These are phyloP conservation scores for Aspergillus quadrilineatus DNA, from an alignment of 2,329 filamentous ascomycete genomes.

Conservation along the genomic window DNA sequence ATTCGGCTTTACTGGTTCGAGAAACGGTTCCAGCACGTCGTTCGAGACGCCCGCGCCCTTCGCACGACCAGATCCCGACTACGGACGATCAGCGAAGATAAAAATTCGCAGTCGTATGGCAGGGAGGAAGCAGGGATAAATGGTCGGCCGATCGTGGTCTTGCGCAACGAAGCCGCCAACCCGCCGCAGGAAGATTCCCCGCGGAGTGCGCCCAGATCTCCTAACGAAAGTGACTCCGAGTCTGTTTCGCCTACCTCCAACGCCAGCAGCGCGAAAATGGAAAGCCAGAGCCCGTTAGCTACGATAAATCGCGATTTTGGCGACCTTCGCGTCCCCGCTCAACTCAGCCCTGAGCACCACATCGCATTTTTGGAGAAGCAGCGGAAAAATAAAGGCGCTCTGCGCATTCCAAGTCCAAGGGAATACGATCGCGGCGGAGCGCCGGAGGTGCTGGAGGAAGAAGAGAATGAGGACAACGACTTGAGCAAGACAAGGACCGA, in stretches of 20 bases:
- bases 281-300: slow-evolving; percentile 11
- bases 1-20: slow-evolving; percentile 97
- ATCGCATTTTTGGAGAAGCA: slow-evolving; percentile 87
- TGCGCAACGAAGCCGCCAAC: slow-evolving; percentile 36
- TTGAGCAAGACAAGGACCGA: slow-evolving; percentile 24
- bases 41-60: slow-evolving; percentile 66
- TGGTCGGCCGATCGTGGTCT: slow-evolving; percentile 39
- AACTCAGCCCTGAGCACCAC: slow-evolving; percentile 68
- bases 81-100: slow-evolving; percentile 50
- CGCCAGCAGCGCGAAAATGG: slow-evolving; percentile 22
- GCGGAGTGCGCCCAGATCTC: slow-evolving; percentile 18
- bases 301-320: slow-evolving; percentile 37
- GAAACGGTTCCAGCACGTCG: slow-evolving; percentile 85
- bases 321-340: slow-evolving; percentile 53
- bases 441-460: slow-evolving; percentile 60
- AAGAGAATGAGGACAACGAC: slow-evolving; percentile 37
- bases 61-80: slow-evolving; percentile 65
- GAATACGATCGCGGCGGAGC: slow-evolving; percentile 82
- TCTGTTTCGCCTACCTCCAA: slow-evolving; percentile 24
- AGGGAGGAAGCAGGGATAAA: slow-evolving; percentile 41
- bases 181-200: slow-evolving; percentile 21
- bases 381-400: slow-evolving; percentile 68
- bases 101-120: slow-evolving; percentile 38
- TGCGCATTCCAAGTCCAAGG: slow-evolving; percentile 87
- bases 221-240: slow-evolving; percentile 28